A percentile compares a stretch with the other conserved stretches of the same genome.
Conservation (phyloP, 257 asterid species). For the Ajuga chamaepitys region DNA sequence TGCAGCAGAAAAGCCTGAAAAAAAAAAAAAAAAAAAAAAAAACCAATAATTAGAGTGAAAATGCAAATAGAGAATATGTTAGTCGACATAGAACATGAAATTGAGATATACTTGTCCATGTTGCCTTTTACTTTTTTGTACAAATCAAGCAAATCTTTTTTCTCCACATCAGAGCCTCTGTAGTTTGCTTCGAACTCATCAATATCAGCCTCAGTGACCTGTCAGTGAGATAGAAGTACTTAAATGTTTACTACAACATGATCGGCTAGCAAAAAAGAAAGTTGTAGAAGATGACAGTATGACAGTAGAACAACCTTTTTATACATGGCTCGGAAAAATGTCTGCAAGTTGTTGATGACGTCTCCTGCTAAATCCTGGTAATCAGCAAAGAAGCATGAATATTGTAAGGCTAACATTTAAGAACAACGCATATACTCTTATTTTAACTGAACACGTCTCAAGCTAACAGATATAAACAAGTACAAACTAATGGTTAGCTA, state of each 20-base stretch:
- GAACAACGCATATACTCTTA: background rate
- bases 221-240: constrained; percentile 10
- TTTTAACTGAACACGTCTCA: background rate
- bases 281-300: background rate
- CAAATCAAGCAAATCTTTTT: constrained; percentile 70
- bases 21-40: too few species aligned
- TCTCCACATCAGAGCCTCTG: constrained; percentile 86
- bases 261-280: background rate
- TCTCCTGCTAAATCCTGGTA: constrained; percentile 86
- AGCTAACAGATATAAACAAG: background rate
- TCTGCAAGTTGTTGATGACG: constrained; percentile 61
- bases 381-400: constrained; percentile 7
- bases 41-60: background rate
- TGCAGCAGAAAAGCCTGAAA: constrained; percentile 83
- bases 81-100: background rate
- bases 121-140: constrained; percentile 68
- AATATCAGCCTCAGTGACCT: constrained; percentile 86
- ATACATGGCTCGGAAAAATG: constrained; percentile 68
- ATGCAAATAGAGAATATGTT: background rate
- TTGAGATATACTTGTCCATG: constrained; percentile 58
- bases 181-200: constrained; percentile 88
- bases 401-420: background rate
- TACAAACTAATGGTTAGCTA: background rate
- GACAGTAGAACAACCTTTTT: constrained; percentile 47
- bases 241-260: background rate